Conservation (phyloP, 345 rosid genomes). For the Hypericum androsaemum region DNA sequence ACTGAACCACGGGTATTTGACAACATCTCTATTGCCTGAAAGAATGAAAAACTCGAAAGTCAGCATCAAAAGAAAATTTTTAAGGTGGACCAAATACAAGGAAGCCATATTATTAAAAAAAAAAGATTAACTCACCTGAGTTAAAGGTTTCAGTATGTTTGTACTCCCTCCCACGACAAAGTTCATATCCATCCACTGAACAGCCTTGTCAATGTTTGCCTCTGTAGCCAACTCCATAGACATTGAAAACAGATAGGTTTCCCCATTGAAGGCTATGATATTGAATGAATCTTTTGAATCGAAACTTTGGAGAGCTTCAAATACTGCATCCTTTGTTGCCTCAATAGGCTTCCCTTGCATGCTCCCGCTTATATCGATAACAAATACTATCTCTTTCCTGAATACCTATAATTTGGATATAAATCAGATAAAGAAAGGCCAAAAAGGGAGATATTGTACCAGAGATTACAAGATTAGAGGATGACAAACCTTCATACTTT, state of each 20-base stretch:
- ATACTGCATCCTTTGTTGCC: slow-evolving; percentile 55
- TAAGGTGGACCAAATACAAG: neutral
- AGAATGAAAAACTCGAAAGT: slow-evolving; percentile 14
- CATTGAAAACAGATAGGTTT: slow-evolving; percentile 48
- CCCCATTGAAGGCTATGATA: slow-evolving; percentile 68
- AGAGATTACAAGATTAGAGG: neutral
- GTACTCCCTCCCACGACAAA: slow-evolving; percentile 61
- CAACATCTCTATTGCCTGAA: slow-evolving; percentile 86
- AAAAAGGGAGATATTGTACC: slow-evolving; percentile 5
- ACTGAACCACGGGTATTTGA: slow-evolving; percentile 42
- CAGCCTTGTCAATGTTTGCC: slow-evolving; percentile 51
- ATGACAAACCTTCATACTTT: slow-evolving; percentile 42
- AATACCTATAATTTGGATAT: slow-evolving; percentile 41
- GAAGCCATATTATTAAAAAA: too few relatives aligned
- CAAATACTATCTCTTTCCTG: slow-evolving; percentile 65
- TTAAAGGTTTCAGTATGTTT: slow-evolving; percentile 58
- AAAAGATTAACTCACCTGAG: slow-evolving; percentile 35
- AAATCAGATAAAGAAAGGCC: slow-evolving; percentile 12
- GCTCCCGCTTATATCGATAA: slow-evolving; percentile 86
- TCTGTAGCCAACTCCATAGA: slow-evolving; percentile 57
- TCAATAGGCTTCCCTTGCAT: slow-evolving; percentile 71
- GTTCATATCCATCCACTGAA: slow-evolving; percentile 56
- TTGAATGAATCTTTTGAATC: slow-evolving; percentile 68
- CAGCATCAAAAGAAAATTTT: neutral
- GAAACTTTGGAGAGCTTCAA: slow-evolving; percentile 44